A percentile compares a stretch with the other conserved stretches of the same genome.
Evolutionary conservation across 192 early-diverging fungal species (phyloP).

Genomic region (Podila epicladia): DNA sequence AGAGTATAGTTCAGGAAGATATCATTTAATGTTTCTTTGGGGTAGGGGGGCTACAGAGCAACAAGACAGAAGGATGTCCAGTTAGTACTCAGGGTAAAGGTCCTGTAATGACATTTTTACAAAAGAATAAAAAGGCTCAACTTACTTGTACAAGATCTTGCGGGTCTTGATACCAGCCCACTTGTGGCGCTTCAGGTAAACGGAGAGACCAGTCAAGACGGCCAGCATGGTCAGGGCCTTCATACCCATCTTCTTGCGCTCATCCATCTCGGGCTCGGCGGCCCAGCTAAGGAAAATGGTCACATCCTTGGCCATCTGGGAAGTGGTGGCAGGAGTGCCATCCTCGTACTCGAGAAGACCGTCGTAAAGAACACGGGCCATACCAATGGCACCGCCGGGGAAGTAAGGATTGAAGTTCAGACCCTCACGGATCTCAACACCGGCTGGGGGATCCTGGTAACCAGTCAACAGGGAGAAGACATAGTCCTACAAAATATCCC

Average conservation of each 20-base stretch:
- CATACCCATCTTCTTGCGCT: conserved; percentile 95
- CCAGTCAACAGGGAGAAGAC: conserved; percentile 95
- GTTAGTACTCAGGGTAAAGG: neutral
- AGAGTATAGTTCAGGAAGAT: no score
- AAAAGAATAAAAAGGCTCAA: neutral
- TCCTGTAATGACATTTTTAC: no score
- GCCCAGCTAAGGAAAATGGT: conserved; percentile 94
- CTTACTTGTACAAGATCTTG: conserved; percentile 85
- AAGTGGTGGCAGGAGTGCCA: conserved; percentile 92
- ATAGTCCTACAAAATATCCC: conserved; percentile 75
- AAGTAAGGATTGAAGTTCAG: conserved; percentile 99
- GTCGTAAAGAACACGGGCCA: conserved; percentile 95
- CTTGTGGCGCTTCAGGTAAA: conserved; percentile 95
- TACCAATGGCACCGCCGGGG: conserved; percentile 96
- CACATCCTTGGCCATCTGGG: conserved; percentile 98
- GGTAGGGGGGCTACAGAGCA: conserved; percentile 28
- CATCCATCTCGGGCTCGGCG: conserved; percentile 96
- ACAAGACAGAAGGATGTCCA: neutral
- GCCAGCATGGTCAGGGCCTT: conserved; percentile 83
- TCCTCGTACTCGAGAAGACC: conserved; percentile 97
- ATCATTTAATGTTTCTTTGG: conserved; percentile 47
- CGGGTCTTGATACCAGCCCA: conserved; percentile 91
- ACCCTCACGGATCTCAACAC: conserved; percentile 92
- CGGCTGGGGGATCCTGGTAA: conserved; percentile 94
- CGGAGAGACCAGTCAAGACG: conserved; percentile 75